Evolutionary conservation across 2,329 filamentous ascomycete genomes (phyloP), one percentile per base, ranked within the genome.

Genomic region (Colletotrichum kahawae): DNA sequence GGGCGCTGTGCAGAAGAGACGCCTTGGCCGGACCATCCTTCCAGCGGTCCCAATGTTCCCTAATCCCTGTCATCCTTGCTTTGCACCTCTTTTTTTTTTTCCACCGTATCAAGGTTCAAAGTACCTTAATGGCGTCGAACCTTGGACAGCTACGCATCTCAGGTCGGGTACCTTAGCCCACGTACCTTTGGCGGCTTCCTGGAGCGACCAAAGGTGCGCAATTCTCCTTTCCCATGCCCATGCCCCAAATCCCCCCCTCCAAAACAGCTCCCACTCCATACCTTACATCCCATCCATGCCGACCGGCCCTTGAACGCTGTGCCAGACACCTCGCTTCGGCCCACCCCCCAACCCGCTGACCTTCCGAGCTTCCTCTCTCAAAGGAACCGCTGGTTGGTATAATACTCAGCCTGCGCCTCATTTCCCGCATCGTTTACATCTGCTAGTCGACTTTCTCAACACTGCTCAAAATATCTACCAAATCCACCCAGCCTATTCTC

Each of bases 201-300:
- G 63, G 63, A 73, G 64, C 69, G 33, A 67, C 34, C 31, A 68
- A 75, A 75, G 72, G 73, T 75, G 69, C 73, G 73, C 69, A 75
- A 75, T 75, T 73, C 73, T 72, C 63, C 66, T 75, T 75, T 75
- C 72, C 72, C 72, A 75, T 72, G 24, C 70, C 73, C 72, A 67
- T 75, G 69, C 72, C 72, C 68, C 38, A 48, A 66, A 75, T 67
- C 67, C 73, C 65, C 57, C 29, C 59, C 56, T 63, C 24, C 57
- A 59, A 74, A 69, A 71, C 70, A 57, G 36, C 65, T 60, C 71
- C 67, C 71, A 71, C 59, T 63, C 69, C 31, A 10, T 43, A 27
- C 33, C 31, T 31, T 51, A 24, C 56, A 27, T 57, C 38, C 64
- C 64, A 34, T 56, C 69, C 56, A 59, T 72, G 34, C 69, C 69